phyloP scores from a whole-genome alignment of 1,284 basidiomycete genomes.

The Malassezia globosa region DNA sequence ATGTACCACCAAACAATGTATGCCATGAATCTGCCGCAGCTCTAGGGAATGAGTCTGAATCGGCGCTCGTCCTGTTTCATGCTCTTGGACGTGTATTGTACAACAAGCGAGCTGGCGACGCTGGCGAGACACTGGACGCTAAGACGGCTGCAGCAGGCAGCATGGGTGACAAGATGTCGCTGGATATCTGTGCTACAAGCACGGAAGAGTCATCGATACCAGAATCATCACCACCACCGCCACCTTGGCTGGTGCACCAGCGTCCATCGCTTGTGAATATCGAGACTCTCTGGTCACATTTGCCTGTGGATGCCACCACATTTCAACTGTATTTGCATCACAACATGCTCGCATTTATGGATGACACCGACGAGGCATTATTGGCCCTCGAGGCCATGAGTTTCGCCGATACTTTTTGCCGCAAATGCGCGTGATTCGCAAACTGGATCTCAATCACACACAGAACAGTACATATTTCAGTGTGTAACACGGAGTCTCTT shows the following conservation, averaged over 20 bases:
- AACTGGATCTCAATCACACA: too few species aligned
- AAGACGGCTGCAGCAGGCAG: neutral
- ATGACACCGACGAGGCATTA: constrained; percentile 64
- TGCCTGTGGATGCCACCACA: constrained; percentile 77
- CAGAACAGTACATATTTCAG: constrained; percentile 62
- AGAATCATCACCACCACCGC: neutral
- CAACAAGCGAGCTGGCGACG: constrained; percentile 67
- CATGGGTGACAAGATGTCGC: too few species aligned
- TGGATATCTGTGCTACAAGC: too few species aligned
- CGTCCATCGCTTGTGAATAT: constrained; percentile 8
- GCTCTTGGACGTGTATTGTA: constrained; percentile 84
- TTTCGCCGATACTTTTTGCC: constrained; percentile 60
- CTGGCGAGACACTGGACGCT: neutral
- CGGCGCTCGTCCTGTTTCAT: constrained; percentile 79
- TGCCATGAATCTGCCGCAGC: too few species aligned
- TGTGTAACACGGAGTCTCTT: constrained; percentile 65
- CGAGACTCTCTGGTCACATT: constrained; percentile 60
- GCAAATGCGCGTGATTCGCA: constrained; percentile 53
- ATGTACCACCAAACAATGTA: too few species aligned
- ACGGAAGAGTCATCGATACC: too few species aligned
- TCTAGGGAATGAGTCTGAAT: constrained; percentile 51
- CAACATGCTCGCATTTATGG: constrained; percentile 75
- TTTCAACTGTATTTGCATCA: constrained; percentile 85
- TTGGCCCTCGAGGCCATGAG: constrained; percentile 67
- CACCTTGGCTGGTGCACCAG: neutral